Base-by-base conservation (phyloP, 140 eudicot genomes). In the Erigeron philadelphicus region DNA sequence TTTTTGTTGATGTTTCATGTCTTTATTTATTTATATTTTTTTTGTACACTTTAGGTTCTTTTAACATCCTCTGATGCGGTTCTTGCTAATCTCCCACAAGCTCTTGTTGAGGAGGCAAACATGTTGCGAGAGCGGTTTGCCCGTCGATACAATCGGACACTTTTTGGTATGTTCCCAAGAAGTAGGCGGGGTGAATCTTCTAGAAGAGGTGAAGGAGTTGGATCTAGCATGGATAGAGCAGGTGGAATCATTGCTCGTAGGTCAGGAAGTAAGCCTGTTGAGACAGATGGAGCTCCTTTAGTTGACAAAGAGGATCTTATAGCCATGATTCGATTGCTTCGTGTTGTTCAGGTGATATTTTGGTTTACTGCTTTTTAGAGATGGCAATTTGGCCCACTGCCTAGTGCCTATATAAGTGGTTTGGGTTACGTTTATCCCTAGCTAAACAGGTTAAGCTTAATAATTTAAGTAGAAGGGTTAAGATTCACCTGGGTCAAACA, bases 91-190 rank as follows among this genome's bases (percentile, higher is more conserved):
- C 87, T 94, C 53, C 87, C 99, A 3, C 97, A 97, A 75, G 95
- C 99, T 11, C 95, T 94, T 74, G 95, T 94, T 66, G 99, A 97
- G 71, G 99, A 94, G 83, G 99, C 99, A 59, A 87, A 90, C 75
- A 89, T 90, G 96, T 72, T 94, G 60, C 84, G 99, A 21, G 99
- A 94, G 65, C 84, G 99, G 73, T 93, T 93, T 76, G 98, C 98
- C 54, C 88, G 91, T 49, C 90, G 96, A 25, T 93, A 93, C 74
- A 85, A 86, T 48, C 86, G 96, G 56, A 80, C 94, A 23, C 87
- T 93, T 19, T 89, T 93, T 80, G 98, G 96, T 50, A 86, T 89
- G 92, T 83, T 86, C 60, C 98, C 96, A 0, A 87, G 98, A 81
- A 86, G 81, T 23, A 84, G 96, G 68, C 78, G 98, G 31, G 96